Percentiles rank a stretch among this genome's conserved stretches.
phyloP scores from a whole-genome alignment of 768 basidiomycete species.

The Udeniomyces megalosporus region DNA sequence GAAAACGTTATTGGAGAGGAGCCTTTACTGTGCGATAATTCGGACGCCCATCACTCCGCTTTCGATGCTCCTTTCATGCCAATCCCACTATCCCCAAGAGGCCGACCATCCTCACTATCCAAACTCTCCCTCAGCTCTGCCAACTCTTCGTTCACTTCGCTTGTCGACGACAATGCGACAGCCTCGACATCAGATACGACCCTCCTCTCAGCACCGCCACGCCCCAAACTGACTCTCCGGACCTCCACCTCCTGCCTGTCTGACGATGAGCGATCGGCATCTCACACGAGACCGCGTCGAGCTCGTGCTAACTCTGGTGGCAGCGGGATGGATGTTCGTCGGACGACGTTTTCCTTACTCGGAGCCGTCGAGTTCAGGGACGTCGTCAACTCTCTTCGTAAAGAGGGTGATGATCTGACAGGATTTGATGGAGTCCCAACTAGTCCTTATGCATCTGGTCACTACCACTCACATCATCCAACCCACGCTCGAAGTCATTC shows the following conservation, averaged over 20 bases:
- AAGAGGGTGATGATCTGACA: constrained; percentile 40
- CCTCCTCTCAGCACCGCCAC: too few species aligned
- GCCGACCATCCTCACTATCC: background rate
- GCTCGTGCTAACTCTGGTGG: background rate
- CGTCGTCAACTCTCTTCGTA: constrained; percentile 63
- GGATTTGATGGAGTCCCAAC: constrained; percentile 43
- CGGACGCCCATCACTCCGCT: background rate
- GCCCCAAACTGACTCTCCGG: too few species aligned
- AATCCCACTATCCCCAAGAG: too few species aligned
- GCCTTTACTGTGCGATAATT: too few species aligned
- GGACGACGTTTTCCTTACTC: constrained; percentile 48
- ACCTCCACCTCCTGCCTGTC: too few species aligned
- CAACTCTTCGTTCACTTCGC: background rate
- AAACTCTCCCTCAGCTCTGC: background rate
- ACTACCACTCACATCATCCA: constrained; percentile 39
- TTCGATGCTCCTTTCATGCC: too few species aligned
- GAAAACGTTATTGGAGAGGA: constrained; percentile 20
- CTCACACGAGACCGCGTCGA: background rate
- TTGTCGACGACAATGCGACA: too few species aligned
- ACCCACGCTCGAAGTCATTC: background rate
- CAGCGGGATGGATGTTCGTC: background rate
- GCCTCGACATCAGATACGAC: too few species aligned
- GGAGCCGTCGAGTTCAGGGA: constrained; percentile 92
- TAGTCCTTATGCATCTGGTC: constrained; percentile 53
- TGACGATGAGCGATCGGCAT: too few species aligned